Evolutionary conservation across 2,329 filamentous ascomycete species (phyloP).

Genomic region (Colletotrichum liriopes): DNA sequence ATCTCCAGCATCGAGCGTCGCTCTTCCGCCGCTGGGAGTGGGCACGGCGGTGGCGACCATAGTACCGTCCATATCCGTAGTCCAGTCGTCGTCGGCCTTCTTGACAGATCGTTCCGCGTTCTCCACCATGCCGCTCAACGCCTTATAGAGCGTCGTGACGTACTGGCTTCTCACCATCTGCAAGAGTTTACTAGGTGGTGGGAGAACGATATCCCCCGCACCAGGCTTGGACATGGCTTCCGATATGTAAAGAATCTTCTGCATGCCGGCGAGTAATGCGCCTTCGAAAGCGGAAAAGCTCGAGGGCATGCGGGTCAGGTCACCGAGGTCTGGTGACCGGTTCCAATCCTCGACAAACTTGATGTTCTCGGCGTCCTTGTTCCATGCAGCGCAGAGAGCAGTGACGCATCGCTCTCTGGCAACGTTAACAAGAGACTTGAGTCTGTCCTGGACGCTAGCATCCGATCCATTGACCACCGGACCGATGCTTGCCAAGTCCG

Average conservation of each 20-base stretch:
- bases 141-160: slow-evolving; percentile 93
- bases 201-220: slow-evolving; percentile 83
- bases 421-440: slow-evolving; percentile 82
- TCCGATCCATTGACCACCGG: slow-evolving; percentile 72
- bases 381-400: slow-evolving; percentile 92
- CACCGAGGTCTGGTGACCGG: slow-evolving; percentile 83
- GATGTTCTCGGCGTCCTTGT: slow-evolving; percentile 91
- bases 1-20: slow-evolving; percentile 69
- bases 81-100: slow-evolving; percentile 76
- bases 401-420: slow-evolving; percentile 89
- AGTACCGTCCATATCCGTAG: slow-evolving; percentile 62
- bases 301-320: slow-evolving; percentile 92
- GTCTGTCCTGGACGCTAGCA: slow-evolving; percentile 75
- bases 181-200: slow-evolving; percentile 88
- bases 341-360: slow-evolving; percentile 96
- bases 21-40: slow-evolving; percentile 58
- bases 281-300: slow-evolving; percentile 90
- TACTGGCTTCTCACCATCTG: slow-evolving; percentile 95
- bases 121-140: slow-evolving; percentile 95
- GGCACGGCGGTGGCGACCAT: slow-evolving; percentile 54
- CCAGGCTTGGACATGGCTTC: slow-evolving; percentile 85
- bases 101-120: slow-evolving; percentile 86
- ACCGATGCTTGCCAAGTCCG: slow-evolving; percentile 84
- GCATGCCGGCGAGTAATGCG: slow-evolving; percentile 86
- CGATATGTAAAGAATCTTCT: slow-evolving; percentile 94